Percentiles rank a stretch among this genome's conserved stretches.
phyloP scores from a whole-genome alignment of 2,329 filamentous ascomycete species.

The Xylariaceae sp. region DNA sequence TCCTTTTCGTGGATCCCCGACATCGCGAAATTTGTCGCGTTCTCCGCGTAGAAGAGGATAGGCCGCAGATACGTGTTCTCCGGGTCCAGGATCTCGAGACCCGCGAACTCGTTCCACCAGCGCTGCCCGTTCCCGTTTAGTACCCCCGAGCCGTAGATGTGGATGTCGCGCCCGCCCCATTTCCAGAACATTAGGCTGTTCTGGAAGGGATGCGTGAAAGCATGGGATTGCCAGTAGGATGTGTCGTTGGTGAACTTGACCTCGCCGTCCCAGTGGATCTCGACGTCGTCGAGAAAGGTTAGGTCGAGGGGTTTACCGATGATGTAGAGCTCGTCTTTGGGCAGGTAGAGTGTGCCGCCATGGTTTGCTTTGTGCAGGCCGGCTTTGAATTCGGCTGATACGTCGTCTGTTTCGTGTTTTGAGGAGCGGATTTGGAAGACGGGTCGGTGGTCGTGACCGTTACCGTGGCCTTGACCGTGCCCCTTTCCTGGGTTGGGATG shows the following conservation, averaged over 20 bases:
- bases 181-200: constrained; percentile 58
- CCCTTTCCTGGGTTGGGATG: constrained; percentile 33
- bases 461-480: constrained; percentile 1
- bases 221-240: constrained; percentile 39
- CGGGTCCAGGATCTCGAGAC: constrained; percentile 44
- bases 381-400: constrained; percentile 50
- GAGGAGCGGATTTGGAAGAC: constrained; percentile 48
- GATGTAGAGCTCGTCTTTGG: constrained; percentile 49
- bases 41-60: constrained; percentile 57
- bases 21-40: constrained; percentile 52
- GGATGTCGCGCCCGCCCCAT: constrained; percentile 58
- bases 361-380: constrained; percentile 53
- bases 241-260: constrained; percentile 44
- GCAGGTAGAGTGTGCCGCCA: constrained; percentile 51
- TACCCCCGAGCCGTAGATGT: constrained; percentile 52
- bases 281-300: constrained; percentile 52
- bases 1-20: constrained; percentile 55
- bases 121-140: constrained; percentile 51
- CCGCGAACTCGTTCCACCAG: constrained; percentile 41
- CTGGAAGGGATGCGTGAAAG: constrained; percentile 40
- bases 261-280: constrained; percentile 54
- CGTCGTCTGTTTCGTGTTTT: constrained; percentile 49
- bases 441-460: constrained; percentile 20
- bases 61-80: constrained; percentile 53
- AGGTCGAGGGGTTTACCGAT: constrained; percentile 56